phyloP scores from a whole-genome alignment of 169 alveolate species.

The Neospora caninum region DNA sequence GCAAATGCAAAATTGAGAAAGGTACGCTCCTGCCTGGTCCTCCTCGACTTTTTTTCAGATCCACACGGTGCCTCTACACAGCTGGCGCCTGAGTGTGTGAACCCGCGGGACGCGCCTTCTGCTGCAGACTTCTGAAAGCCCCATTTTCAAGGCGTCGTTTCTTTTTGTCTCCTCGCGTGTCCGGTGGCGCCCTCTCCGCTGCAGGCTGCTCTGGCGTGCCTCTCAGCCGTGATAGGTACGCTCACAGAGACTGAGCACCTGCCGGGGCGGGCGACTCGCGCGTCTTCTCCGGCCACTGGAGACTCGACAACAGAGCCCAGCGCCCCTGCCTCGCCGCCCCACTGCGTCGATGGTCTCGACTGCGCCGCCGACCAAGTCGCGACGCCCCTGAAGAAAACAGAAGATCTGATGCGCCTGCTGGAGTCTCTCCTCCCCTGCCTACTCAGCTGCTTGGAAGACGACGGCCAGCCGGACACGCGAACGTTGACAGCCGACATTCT shows the following conservation, averaged over 20 bases:
- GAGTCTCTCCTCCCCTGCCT: neutral
- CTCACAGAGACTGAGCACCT: neutral
- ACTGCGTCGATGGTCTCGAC: neutral
- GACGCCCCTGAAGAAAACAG: neutral
- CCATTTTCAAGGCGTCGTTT: too few species aligned
- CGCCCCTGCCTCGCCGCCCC: neutral
- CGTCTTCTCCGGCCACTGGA: too few species aligned
- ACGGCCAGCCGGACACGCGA: constrained; percentile 41
- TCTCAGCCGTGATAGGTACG: neutral
- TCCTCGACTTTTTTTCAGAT: too few species aligned
- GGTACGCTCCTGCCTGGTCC: constrained; percentile 27
- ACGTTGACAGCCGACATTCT: neutral
- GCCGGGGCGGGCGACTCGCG: neutral
- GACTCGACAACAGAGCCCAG: too few species aligned
- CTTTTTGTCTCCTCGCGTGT: too few species aligned
- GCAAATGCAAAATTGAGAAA: constrained; percentile 67
- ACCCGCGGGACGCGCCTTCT: too few species aligned
- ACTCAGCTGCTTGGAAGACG: constrained; percentile 26
- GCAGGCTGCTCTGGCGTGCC: constrained; percentile 29
- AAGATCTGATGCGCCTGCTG: neutral
- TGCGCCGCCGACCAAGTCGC: neutral
- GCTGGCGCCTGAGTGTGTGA: too few species aligned
- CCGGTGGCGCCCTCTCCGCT: neutral
- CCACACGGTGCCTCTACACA: too few species aligned
- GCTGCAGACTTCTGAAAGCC: too few species aligned